Percentiles rank a stretch among this genome's conserved stretches.
Evolutionary conservation across 2,329 filamentous ascomycete species (phyloP).

Genomic region (Plectosphaerella sp.): DNA sequence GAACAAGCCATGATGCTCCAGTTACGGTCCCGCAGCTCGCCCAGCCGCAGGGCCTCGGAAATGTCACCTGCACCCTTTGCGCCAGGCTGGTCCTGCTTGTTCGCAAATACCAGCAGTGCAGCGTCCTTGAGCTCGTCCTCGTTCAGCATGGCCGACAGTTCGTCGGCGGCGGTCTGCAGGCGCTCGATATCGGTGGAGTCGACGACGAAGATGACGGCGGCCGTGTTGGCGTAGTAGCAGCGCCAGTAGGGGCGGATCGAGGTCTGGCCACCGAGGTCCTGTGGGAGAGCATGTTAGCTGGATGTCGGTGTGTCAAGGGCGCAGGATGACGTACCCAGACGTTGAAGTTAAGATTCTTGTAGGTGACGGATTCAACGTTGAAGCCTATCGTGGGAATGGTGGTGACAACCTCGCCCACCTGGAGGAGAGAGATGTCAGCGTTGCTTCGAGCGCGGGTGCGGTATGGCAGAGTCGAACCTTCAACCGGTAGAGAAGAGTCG

Average conservation of each 20-base stretch:
- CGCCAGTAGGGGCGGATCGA: slow-evolving; percentile 98
- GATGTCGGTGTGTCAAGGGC: neutral
- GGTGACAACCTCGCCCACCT: slow-evolving; percentile 98
- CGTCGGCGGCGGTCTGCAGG: slow-evolving; percentile 85
- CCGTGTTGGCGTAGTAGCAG: slow-evolving; percentile 98
- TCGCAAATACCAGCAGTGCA: slow-evolving; percentile 89
- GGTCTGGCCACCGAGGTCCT: slow-evolving; percentile 97
- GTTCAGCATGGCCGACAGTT: slow-evolving; percentile 90
- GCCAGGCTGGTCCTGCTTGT: slow-evolving; percentile 97
- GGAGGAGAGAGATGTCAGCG: slow-evolving; percentile 9
- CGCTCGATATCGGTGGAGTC: slow-evolving; percentile 97
- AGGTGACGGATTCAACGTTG: slow-evolving; percentile 97
- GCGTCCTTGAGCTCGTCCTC: slow-evolving; percentile 96
- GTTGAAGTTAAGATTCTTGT: slow-evolving; percentile 98
- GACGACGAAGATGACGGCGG: slow-evolving; percentile 97
- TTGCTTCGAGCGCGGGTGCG: neutral
- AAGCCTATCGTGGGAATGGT: slow-evolving; percentile 99
- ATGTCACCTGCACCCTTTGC: slow-evolving; percentile 97
- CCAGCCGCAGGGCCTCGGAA: slow-evolving; percentile 84
- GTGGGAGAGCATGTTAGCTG: neutral
- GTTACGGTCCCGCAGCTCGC: slow-evolving; percentile 90
- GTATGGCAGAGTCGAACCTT: slow-evolving; percentile 55
- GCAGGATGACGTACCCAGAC: slow-evolving; percentile 71
- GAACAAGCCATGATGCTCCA: slow-evolving; percentile 99
- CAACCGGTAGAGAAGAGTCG: slow-evolving; percentile 89